Percentiles rank a stretch among this genome's conserved stretches.
phyloP scores from a whole-genome alignment of 345 rosid species.

The Salix koriyanagi region DNA sequence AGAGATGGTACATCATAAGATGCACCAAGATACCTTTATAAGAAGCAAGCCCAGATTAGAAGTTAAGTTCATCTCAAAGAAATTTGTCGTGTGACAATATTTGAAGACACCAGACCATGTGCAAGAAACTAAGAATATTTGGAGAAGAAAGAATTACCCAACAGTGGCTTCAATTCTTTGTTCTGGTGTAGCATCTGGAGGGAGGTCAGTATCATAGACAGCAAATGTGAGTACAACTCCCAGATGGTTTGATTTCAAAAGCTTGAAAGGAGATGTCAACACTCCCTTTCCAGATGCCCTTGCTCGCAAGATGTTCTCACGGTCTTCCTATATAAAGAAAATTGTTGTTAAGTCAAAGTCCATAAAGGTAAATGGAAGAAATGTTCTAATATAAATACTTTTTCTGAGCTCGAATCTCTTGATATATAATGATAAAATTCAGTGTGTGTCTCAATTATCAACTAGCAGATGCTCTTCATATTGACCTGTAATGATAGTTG shows the following conservation, averaged over 20 bases:
- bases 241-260: slow-evolving; percentile 81
- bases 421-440: neutral
- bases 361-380: neutral
- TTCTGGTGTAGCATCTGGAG: slow-evolving; percentile 64
- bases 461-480: neutral
- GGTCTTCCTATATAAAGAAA: slow-evolving; percentile 62
- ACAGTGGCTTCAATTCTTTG: slow-evolving; percentile 68
- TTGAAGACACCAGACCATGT: neutral
- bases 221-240: slow-evolving; percentile 96
- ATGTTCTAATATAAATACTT: slow-evolving; percentile 4
- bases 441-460: neutral
- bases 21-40: slow-evolving; percentile 84
- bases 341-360: slow-evolving; percentile 10
- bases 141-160: slow-evolving; percentile 49
- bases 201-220: slow-evolving; percentile 63
- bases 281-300: slow-evolving; percentile 95
- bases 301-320: slow-evolving; percentile 85
- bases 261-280: slow-evolving; percentile 91
- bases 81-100: neutral
- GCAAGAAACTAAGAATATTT: slow-evolving; percentile 8
- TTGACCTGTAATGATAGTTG: neutral
- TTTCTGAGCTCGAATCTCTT: neutral
- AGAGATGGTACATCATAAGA: slow-evolving; percentile 94
- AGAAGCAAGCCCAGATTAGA: slow-evolving; percentile 8
- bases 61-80: neutral